Percentiles rank a stretch among this genome's conserved stretches.
These are phyloP conservation scores for Candida pini DNA, from an alignment of 805 yeast genomes.

Conservation along the genomic window DNA sequence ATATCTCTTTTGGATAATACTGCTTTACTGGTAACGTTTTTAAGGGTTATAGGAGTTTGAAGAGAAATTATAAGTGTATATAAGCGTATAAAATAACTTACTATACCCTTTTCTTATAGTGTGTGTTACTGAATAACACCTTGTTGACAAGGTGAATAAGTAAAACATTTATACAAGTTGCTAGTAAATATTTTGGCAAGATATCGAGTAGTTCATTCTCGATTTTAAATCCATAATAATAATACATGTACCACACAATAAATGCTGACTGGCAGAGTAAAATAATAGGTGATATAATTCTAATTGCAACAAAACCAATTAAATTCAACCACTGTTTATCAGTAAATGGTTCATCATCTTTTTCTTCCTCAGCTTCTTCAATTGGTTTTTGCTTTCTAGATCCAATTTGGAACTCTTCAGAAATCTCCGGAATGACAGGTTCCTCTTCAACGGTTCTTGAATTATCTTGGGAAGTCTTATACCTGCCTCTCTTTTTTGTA, in stretches of 20 bases:
- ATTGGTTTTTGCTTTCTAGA: constrained; percentile 1
- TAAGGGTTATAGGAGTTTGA: no score
- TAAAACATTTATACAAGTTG: constrained; percentile 16
- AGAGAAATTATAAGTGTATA: no score
- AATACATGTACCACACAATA: constrained; percentile 15
- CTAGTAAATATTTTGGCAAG: constrained; percentile 17
- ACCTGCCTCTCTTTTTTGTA: constrained; percentile 13
- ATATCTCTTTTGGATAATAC: no score
- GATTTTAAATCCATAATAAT: constrained; percentile 10
- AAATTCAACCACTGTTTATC: constrained; percentile 17
- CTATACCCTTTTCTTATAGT: constrained; percentile 15
- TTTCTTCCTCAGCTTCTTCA: neutral
- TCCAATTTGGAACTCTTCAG: no score
- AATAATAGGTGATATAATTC: constrained; percentile 23
- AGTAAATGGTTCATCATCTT: constrained; percentile 9
- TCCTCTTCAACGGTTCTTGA: no score
- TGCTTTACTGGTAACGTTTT: no score
- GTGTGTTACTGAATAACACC: constrained; percentile 17
- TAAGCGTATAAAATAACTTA: neutral
- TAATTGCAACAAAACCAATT: constrained; percentile 22
- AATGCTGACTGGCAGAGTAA: constrained; percentile 20
- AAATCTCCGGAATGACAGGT: no score
- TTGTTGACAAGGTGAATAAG: constrained; percentile 24
- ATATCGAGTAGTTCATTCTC: constrained; percentile 5
- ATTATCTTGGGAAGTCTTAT: constrained; percentile 3